These are phyloP conservation scores for Colletotrichum sp. DNA, from an alignment of 2,329 filamentous ascomycete genomes.

Conservation along the genomic window DNA sequence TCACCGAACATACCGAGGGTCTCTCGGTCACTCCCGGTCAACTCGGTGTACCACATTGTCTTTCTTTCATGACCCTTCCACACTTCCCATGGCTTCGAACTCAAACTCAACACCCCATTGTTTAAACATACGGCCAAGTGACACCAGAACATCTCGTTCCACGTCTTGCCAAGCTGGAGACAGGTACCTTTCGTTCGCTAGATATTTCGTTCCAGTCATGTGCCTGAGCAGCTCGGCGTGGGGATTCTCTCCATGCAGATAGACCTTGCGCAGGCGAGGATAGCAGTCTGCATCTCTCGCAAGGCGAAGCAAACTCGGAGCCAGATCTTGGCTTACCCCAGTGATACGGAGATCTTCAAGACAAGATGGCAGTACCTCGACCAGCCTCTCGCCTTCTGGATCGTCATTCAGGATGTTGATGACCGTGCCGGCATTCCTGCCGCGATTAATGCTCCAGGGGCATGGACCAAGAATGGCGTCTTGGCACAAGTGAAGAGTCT, in stretches of 20 bases:
- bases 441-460: neutral
- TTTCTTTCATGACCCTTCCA: neutral
- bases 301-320: neutral
- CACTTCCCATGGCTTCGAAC: neutral
- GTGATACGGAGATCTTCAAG: neutral
- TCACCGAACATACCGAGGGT: neutral
- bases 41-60: neutral
- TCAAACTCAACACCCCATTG: neutral
- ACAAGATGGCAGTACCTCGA: neutral
- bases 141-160: neutral
- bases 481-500: neutral
- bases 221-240: neutral
- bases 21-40: neutral
- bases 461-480: neutral
- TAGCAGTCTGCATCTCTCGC: neutral
- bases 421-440: neutral
- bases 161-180: neutral
- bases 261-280: neutral
- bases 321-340: neutral
- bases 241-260: neutral
- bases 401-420: neutral
- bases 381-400: neutral
- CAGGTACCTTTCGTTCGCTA: neutral
- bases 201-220: neutral
- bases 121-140: neutral